Conservation (phyloP, 306 rosid species). For the Malus orientalis region DNA sequence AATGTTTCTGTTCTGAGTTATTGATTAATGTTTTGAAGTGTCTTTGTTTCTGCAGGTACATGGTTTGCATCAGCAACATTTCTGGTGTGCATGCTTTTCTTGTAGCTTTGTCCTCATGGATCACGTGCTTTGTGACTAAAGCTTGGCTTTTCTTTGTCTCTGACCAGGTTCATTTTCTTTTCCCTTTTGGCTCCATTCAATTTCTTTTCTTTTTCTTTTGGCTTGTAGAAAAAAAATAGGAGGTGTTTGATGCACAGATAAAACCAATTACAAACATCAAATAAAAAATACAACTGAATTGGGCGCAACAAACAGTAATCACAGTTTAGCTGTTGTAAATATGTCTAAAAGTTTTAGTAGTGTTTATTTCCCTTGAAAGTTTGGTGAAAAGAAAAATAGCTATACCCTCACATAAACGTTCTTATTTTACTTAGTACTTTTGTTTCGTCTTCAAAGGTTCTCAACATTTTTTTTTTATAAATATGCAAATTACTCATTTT, state of each 20-base stretch:
- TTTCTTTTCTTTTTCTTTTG: neutral
- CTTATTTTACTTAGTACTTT: neutral
- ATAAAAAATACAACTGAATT: too few relatives aligned
- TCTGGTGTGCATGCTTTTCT: slow-evolving; percentile 54
- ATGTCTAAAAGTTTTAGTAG: neutral
- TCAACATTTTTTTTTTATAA: neutral
- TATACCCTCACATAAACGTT: neutral
- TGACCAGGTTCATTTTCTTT: slow-evolving; percentile 59
- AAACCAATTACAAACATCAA: neutral
- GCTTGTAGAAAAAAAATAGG: neutral
- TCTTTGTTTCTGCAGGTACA: slow-evolving; percentile 42
- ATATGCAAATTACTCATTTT: neutral
- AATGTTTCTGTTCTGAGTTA: neutral
- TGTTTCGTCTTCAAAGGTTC: neutral
- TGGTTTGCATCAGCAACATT: slow-evolving; percentile 61
- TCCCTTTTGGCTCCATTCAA: neutral
- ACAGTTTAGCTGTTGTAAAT: neutral
- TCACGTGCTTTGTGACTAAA: slow-evolving; percentile 36
- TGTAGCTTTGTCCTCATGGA: slow-evolving; percentile 51
- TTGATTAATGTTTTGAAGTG: neutral
- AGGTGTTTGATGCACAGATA: neutral
- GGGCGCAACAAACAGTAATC: too few relatives aligned
- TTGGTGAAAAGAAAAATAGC: neutral
- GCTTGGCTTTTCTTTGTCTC: slow-evolving; percentile 79
- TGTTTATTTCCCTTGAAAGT: neutral